Evolutionary conservation across 306 rosid genomes (phyloP).

Genomic region (Gillenia trifoliata): DNA sequence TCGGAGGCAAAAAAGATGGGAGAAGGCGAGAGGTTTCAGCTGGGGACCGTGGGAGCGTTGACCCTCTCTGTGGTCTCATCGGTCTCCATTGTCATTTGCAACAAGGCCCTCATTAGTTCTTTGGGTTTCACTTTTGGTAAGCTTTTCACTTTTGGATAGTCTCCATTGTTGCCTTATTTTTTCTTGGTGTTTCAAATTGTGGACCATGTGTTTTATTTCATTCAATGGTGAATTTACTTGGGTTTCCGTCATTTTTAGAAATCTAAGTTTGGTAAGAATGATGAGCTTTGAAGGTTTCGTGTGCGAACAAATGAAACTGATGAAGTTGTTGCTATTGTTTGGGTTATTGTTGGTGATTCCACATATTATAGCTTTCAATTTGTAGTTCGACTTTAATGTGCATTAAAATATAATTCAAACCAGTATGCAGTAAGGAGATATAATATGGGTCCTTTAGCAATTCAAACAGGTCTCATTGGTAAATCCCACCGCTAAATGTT

Average conservation of each 20-base stretch:
- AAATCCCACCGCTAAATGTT: neutral
- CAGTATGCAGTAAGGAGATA: neutral
- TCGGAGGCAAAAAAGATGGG: constrained; percentile 45
- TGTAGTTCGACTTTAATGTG: neutral
- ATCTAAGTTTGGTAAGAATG: neutral
- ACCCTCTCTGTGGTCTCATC: constrained; percentile 78
- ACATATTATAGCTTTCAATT: neutral
- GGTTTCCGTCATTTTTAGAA: neutral
- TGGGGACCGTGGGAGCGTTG: constrained; percentile 80
- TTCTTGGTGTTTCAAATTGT: neutral
- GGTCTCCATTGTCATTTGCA: constrained; percentile 82
- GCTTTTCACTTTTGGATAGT: constrained; percentile 59
- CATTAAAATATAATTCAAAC: neutral
- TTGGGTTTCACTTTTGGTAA: constrained; percentile 71
- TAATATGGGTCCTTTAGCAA: neutral
- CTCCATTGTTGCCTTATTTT: neutral
- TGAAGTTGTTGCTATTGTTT: neutral
- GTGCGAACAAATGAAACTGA: neutral
- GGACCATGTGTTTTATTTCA: neutral
- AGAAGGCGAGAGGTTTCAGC: constrained; percentile 61
- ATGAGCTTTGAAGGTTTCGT: neutral
- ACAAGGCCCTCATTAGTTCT: constrained; percentile 73
- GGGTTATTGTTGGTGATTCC: neutral
- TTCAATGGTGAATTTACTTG: neutral
- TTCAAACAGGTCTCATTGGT: neutral